A percentile compares a stretch with the other conserved stretches of the same genome.
phyloP scores from a whole-genome alignment of 2,329 filamentous ascomycete genomes.

The Coleophoma cylindrospora region DNA sequence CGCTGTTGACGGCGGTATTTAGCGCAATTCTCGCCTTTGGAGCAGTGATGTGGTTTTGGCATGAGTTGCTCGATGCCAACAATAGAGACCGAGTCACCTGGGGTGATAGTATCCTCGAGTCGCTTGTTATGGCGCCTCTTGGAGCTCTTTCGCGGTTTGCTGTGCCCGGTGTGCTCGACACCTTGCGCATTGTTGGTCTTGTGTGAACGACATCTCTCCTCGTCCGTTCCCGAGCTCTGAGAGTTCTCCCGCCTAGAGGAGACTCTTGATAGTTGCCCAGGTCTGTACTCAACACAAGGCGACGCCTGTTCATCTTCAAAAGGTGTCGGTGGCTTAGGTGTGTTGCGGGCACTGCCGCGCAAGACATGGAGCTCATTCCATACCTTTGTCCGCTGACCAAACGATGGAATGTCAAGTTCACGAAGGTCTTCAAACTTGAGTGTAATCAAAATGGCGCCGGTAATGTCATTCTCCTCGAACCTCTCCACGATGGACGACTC shows the following conservation, averaged over 20 bases:
- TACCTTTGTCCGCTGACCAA: constrained; percentile 72
- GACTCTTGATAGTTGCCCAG: constrained; percentile 10
- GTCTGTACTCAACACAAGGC: constrained; percentile 16
- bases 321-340: constrained; percentile 50
- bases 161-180: too few species aligned
- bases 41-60: constrained; percentile 78
- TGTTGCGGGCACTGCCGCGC: constrained; percentile 47
- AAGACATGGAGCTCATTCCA: constrained; percentile 76
- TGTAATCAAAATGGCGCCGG: constrained; percentile 80
- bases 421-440: constrained; percentile 85
- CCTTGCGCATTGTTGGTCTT: neutral
- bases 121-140: constrained; percentile 19
- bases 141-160: constrained; percentile 17
- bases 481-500: constrained; percentile 73
- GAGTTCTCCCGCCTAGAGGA: constrained; percentile 12
- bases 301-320: constrained; percentile 50
- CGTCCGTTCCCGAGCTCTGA: constrained; percentile 17
- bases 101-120: constrained; percentile 63
- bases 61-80: constrained; percentile 88
- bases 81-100: constrained; percentile 81
- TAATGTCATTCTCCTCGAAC: constrained; percentile 90
- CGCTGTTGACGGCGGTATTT: constrained; percentile 80
- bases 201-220: constrained; percentile 10
- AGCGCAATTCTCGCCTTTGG: constrained; percentile 79
- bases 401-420: constrained; percentile 75